Conservation (phyloP, 371 early-diverging fungal genomes). For the Lichtheimia ramosa region DNA sequence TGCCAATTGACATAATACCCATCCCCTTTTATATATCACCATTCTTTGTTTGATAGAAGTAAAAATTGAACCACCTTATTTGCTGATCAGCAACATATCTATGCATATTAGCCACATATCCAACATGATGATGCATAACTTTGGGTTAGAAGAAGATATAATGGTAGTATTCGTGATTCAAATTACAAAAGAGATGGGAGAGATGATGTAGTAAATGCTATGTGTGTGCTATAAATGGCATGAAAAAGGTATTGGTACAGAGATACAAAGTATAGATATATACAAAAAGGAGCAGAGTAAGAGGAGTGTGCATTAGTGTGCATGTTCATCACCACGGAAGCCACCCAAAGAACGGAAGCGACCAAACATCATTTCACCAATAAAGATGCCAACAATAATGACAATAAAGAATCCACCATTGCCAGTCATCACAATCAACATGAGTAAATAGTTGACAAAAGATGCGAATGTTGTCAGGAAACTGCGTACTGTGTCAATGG, state of each 20-base stretch:
- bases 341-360: conserved; percentile 42
- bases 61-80: too few relatives aligned
- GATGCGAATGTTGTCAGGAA: conserved; percentile 45
- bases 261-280: conserved; percentile 1
- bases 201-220: too few relatives aligned
- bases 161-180: too few relatives aligned
- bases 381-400: conserved; percentile 64
- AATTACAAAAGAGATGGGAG: too few relatives aligned
- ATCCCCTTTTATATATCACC: too few relatives aligned
- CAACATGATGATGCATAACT: too few relatives aligned
- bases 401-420: conserved; percentile 72
- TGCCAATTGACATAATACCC: too few relatives aligned
- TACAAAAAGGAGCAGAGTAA: conserved; percentile 1
- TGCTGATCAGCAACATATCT: too few relatives aligned
- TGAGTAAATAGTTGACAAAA: conserved; percentile 65
- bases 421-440: conserved; percentile 84
- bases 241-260: neutral
- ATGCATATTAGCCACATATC: too few relatives aligned
- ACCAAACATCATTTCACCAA: conserved; percentile 68
- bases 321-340: conserved; percentile 24
- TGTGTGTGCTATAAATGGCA: neutral
- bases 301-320: conserved; percentile 17
- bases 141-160: too few relatives aligned
- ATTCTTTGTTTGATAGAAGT: too few relatives aligned
- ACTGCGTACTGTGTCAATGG: conserved; percentile 50